Base-by-base conservation (phyloP, 192 early-diverging fungal species). In the Gigaspora rosea region DNA sequence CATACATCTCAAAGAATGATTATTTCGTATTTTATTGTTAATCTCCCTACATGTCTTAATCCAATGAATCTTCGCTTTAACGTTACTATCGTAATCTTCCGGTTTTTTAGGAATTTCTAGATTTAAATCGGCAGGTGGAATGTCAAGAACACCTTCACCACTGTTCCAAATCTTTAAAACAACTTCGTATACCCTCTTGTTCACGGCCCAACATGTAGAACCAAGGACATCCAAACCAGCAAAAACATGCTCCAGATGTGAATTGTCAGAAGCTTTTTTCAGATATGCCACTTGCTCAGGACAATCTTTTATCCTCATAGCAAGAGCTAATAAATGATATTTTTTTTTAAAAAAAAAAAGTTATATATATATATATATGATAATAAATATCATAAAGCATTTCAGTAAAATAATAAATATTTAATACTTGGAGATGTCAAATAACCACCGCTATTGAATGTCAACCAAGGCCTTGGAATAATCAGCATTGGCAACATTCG, bases 401-500 rank as follows among this genome's bases (percentile, higher is more conserved):
- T 8, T 58, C 13, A 27, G 27, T 27, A 27, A 27, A 27, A 27
- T 27, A 36, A 36, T 54, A 56, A 75, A 35, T 75, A 15, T 41
- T 54, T 90, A 3, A 83, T 84, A 56, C 88, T 88, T 49, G 90
- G 82, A 18, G 90, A 85, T n/a, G 86, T 88, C 15, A 97, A 75
- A 80, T 97, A 97, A 32, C 96, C 96, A 49, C 97, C 95, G 32
- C 89, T 86, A 48, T 92, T 91, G 77, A 86, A 92, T 1, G 92
- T 89, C 50, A 97, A 79, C 97, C 97, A 98, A 10, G 95, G 95
- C 0, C 90, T 90, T 66, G 97, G 97, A 36, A 89, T 90, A 12
- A 98, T 92, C 32, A 98, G 78, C 97, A 98, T 98, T 32, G 97
- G 97, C 22, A 98, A 83, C n/a, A 92, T 82, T 41, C 92, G 89